Base-by-base conservation (phyloP, 108 stramenopile species). In the Cyclotella distinguenda region DNA sequence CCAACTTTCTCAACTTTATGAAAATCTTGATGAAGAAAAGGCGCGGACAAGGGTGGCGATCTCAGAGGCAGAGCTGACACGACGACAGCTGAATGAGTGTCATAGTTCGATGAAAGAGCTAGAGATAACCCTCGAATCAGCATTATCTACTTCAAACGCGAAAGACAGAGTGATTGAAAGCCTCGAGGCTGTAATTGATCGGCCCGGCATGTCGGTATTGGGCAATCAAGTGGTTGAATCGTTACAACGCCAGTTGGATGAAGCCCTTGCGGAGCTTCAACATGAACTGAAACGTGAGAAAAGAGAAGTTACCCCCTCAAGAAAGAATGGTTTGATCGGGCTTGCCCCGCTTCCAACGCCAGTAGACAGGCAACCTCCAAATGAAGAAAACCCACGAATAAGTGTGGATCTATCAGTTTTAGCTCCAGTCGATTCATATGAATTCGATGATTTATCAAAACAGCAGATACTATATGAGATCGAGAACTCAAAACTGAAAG, bases 241-340 rank as follows among this genome's bases (percentile, higher is more conserved):
- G 22, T 6, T 76, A 8, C 44, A 63, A 12, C 23, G 13, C 1
- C 47, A 68, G 55, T 65, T 76, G 27, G 39, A 68, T 16, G 59
- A 76, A 63, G 74, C 74, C 28, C 65, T 61, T 48, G 38, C 57
- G 28, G 65, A 66, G 16, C 67, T 83, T 31, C 70, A 52, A 44
- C 31, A 38, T 27, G 38, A 80, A 46, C 60, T 83, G 5, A 16
- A 75, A 13, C 55, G n/a, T n/a, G n/a, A n/a, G n/a, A n/a, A n/a
- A n/a, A n/a, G n/a, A n/a, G n/a, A 62, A 38, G 36, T 30, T 13
- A 21, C 32, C 19, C 10, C 10, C 5, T 12, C 49, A 30, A 27
- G 16, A 27, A n/a, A 19, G 1, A 19, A 32, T 21, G 25, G 19
- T 21, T 55, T 35, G 7, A n/a, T 21, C 34, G 54, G 36, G n/a